Evolutionary conservation across 73 alveolate species (phyloP).

Genomic region (Paramecium caudatum): DNA sequence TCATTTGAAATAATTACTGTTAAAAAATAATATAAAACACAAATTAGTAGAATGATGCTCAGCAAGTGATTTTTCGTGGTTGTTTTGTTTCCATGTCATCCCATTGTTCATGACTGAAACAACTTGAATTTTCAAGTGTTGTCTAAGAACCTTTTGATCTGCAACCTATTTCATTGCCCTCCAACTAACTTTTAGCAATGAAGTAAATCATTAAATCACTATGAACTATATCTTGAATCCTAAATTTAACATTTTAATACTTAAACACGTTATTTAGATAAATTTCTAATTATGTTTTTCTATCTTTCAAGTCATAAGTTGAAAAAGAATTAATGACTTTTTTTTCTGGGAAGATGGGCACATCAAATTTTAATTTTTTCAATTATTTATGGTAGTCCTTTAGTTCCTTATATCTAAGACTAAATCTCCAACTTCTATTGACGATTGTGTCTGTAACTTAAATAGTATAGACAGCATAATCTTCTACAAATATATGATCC

Average conservation of each 20-base stretch:
- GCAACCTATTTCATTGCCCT: conserved; percentile 43
- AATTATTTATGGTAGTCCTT: conserved; percentile 41
- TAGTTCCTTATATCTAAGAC: not conserved
- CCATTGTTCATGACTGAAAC: not conserved
- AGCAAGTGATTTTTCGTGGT: conserved; percentile 56
- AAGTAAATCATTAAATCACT: conserved; percentile 12
- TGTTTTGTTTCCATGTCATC: conserved; percentile 16
- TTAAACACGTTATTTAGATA: not conserved
- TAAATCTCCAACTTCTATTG: conserved; percentile 42
- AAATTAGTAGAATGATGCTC: conserved; percentile 8
- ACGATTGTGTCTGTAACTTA: conserved; percentile 6
- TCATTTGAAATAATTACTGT: conserved; percentile 59
- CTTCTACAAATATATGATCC: conserved; percentile 7
- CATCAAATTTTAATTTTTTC: conserved; percentile 25
- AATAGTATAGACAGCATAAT: not conserved
- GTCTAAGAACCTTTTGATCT: conserved; percentile 46
- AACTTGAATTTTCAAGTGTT: conserved; percentile 42
- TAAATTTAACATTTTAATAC: not conserved
- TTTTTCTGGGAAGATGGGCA: conserved; percentile 33
- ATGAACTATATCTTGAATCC: not conserved
- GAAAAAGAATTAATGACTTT: not conserved
- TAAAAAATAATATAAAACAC: conserved; percentile 23
- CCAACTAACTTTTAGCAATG: conserved; percentile 27
- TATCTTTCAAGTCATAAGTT: not conserved
- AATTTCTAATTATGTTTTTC: conserved; percentile 39